A percentile compares a stretch with the other conserved stretches of the same genome.
Evolutionary conservation across 345 rosid species (phyloP).

Genomic region (Euclidium syriacum): DNA sequence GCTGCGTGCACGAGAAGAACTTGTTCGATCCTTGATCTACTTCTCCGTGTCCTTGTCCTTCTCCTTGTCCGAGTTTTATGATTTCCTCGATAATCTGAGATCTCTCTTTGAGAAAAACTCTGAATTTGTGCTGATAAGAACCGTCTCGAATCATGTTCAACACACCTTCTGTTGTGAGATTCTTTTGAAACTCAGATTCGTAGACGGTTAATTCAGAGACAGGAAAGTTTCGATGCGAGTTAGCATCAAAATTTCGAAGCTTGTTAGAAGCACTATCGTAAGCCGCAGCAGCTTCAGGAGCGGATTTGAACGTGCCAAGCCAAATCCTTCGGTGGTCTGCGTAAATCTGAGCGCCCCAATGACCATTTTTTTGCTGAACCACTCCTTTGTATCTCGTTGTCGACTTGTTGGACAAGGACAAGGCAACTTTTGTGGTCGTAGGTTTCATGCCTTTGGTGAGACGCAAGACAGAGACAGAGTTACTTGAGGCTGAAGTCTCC

Average conservation of each 20-base stretch:
- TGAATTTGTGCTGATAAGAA: conserved; percentile 51
- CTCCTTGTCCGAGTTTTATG: conserved; percentile 11
- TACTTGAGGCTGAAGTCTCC: conserved; percentile 28
- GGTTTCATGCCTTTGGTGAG: conserved; percentile 5
- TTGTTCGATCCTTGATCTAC: conserved; percentile 1
- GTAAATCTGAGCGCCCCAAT: conserved; percentile 72
- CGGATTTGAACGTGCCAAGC: conserved; percentile 67
- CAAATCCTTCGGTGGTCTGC: conserved; percentile 49
- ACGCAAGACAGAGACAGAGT: conserved; percentile 3
- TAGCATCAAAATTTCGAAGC: conserved; percentile 36
- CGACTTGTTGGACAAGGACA: conserved; percentile 1
- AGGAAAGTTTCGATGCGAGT: conserved; percentile 54
- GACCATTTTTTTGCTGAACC: conserved; percentile 48
- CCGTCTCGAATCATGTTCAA: conserved; percentile 68
- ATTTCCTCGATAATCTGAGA: conserved; percentile 7
- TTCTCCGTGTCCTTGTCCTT: conserved; percentile 11
- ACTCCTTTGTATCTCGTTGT: conserved; percentile 50
- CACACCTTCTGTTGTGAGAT: conserved; percentile 32
- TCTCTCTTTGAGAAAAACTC: conserved; percentile 27
- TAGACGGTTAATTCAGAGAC: conserved; percentile 41
- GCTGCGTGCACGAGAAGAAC: conserved; percentile 26
- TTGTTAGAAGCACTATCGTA: conserved; percentile 61
- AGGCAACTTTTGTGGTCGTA: background rate
- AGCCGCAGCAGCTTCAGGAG: conserved; percentile 54
- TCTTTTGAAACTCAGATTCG: conserved; percentile 46